Evolutionary conservation across 176 grass and related monocot species (phyloP).

Genomic region (Bromus sterilis): DNA sequence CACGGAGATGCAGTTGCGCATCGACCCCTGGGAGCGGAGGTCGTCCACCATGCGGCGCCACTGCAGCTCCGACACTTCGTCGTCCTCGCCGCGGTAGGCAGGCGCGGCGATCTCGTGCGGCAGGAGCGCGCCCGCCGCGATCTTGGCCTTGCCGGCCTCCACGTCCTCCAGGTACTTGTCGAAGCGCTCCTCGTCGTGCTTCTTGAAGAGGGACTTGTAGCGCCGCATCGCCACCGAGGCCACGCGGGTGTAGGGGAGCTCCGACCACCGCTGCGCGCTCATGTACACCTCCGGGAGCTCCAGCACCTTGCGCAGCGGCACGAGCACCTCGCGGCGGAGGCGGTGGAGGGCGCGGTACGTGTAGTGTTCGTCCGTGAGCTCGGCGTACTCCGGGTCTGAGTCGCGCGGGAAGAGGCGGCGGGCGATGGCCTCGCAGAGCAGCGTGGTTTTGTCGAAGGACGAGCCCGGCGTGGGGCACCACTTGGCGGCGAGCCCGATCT

Average conservation of each 20-base stretch:
- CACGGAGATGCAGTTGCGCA: conserved; percentile 49
- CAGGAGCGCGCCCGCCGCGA: background rate
- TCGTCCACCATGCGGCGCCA: background rate
- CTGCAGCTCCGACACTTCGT: background rate
- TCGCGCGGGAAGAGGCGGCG: conserved; percentile 40
- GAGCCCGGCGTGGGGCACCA: conserved; percentile 58
- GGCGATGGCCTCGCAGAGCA: conserved; percentile 56
- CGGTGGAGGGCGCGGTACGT: conserved; percentile 33
- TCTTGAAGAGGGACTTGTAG: conserved; percentile 17
- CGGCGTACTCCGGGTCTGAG: conserved; percentile 18
- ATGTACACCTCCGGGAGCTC: conserved; percentile 53
- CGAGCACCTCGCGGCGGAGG: conserved; percentile 31
- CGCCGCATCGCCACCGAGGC: conserved; percentile 45
- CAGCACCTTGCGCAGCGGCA: conserved; percentile 22
- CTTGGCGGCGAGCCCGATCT: conserved; percentile 51
- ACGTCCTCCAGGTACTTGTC: background rate
- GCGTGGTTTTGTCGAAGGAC: conserved; percentile 29
- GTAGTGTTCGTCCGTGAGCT: conserved; percentile 39
- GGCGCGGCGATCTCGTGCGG: background rate
- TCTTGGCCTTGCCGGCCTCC: background rate
- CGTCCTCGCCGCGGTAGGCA: background rate
- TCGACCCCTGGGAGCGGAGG: background rate
- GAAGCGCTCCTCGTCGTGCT: background rate
- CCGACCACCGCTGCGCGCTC: conserved; percentile 30
- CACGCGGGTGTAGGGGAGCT: conserved; percentile 45